These are phyloP conservation scores for Dendrobium catenatum DNA, from an alignment of 106 monocot genomes.

Conservation along the genomic window DNA sequence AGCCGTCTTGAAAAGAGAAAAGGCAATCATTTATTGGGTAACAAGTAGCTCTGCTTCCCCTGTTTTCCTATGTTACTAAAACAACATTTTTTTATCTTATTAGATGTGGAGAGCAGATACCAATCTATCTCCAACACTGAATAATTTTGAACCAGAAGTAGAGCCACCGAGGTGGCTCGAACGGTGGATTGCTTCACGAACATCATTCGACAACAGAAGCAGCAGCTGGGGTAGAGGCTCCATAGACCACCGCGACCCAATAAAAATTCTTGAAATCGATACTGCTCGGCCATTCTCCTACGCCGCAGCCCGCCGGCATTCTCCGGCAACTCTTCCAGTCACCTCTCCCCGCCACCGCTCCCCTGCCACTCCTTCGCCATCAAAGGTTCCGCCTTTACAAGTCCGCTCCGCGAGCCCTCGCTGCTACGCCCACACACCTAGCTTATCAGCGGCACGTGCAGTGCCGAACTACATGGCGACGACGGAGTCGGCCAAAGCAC, in stretches of 20 bases:
- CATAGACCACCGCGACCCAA: slow-evolving; percentile 60
- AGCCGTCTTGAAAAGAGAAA: slow-evolving; percentile 59
- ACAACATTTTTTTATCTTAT: neutral
- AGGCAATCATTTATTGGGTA: slow-evolving; percentile 10
- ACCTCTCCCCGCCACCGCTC: slow-evolving; percentile 30
- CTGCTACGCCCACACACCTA: slow-evolving; percentile 28
- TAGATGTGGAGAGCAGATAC: slow-evolving; percentile 56
- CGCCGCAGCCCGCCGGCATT: slow-evolving; percentile 16
- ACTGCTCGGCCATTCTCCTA: slow-evolving; percentile 62
- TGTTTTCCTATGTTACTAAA: slow-evolving; percentile 6
- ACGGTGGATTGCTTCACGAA: slow-evolving; percentile 68
- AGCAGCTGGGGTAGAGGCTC: slow-evolving; percentile 60
- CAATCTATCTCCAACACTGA: slow-evolving; percentile 37
- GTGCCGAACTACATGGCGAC: slow-evolving; percentile 96
- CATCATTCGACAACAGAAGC: slow-evolving; percentile 50
- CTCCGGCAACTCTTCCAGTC: slow-evolving; percentile 7
- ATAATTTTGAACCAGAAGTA: slow-evolving; percentile 26
- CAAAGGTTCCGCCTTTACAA: slow-evolving; percentile 50
- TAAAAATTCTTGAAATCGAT: slow-evolving; percentile 90
- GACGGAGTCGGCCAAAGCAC: slow-evolving; percentile 91
- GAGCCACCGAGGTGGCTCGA: slow-evolving; percentile 56
- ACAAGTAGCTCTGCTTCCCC: neutral
- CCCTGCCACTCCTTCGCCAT: slow-evolving; percentile 67
- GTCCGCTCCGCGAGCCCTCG: slow-evolving; percentile 90
- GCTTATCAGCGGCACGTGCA: slow-evolving; percentile 5